Conservation (phyloP, 371 early-diverging fungal genomes). For the Syncephalastrum racemosum region DNA sequence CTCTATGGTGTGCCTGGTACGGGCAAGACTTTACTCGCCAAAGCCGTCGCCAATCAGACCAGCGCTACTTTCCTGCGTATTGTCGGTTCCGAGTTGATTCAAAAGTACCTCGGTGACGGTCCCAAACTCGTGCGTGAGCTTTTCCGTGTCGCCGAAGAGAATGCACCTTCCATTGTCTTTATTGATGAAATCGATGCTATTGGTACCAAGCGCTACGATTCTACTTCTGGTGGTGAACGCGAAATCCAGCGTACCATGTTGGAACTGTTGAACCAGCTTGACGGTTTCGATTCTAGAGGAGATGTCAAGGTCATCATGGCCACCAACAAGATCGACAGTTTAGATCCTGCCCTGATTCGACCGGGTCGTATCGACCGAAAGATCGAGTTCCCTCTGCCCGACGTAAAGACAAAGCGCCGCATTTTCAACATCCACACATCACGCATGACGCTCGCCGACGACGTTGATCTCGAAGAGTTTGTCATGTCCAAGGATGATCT, state of each 20-base stretch:
- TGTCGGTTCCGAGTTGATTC: conserved; percentile 99
- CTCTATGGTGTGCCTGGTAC: conserved; percentile 99
- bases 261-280: conserved; percentile 99
- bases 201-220: conserved; percentile 98
- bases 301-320: conserved; percentile 99
- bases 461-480: conserved; percentile 98
- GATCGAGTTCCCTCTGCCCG: conserved; percentile 99
- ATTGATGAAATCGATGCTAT: conserved; percentile 99
- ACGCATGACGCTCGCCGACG: conserved; percentile 97
- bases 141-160: conserved; percentile 98
- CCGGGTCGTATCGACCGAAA: conserved; percentile 99
- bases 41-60: conserved; percentile 99
- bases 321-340: conserved; percentile 98
- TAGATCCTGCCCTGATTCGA: conserved; percentile 99
- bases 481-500: conserved; percentile 99
- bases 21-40: conserved; percentile 99
- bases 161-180: conserved; percentile 99
- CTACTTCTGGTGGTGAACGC: conserved; percentile 96
- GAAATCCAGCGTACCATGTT: conserved; percentile 99
- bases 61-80: conserved; percentile 99
- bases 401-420: conserved; percentile 97
- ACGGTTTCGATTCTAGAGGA: conserved; percentile 99
- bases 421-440: conserved; percentile 99
- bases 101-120: conserved; percentile 99
- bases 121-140: conserved; percentile 99